Evolutionary conservation across 2,329 filamentous ascomycete genomes (phyloP).

Genomic region (Colletotrichum trifolii): DNA sequence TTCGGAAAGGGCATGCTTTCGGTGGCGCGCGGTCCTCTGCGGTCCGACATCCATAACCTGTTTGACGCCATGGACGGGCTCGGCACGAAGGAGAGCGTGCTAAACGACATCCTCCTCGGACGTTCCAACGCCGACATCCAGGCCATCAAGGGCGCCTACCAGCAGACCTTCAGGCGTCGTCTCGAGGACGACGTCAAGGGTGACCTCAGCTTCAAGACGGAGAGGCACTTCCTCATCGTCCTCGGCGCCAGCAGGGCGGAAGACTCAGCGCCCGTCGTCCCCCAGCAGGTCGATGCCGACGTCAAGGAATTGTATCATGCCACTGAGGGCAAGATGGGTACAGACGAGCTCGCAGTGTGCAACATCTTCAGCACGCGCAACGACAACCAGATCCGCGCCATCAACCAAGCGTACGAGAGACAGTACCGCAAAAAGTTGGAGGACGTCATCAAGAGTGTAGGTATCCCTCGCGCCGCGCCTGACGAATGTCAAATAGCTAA

Average conservation of each 20-base stretch:
- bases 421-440: constrained; percentile 79
- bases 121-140: constrained; percentile 88
- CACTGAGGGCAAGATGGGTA: constrained; percentile 77
- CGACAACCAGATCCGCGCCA: constrained; percentile 85
- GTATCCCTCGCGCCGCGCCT: constrained; percentile 36
- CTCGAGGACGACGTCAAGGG: constrained; percentile 79
- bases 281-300: constrained; percentile 79
- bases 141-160: constrained; percentile 86
- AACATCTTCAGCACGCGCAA: constrained; percentile 80
- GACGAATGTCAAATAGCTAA: neutral
- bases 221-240: constrained; percentile 86
- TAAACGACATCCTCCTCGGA: constrained; percentile 87
- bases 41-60: constrained; percentile 78
- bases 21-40: constrained; percentile 81
- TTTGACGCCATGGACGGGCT: constrained; percentile 79
- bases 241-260: constrained; percentile 79
- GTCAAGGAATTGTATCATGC: constrained; percentile 81
- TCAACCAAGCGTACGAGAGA: constrained; percentile 78
- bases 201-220: constrained; percentile 88
- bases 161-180: constrained; percentile 70
- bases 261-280: constrained; percentile 79
- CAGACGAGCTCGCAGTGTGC: constrained; percentile 82
- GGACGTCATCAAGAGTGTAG: constrained; percentile 76
- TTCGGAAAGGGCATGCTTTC: constrained; percentile 81
- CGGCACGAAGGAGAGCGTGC: constrained; percentile 86